Evolutionary conservation across 2,329 filamentous ascomycete genomes (phyloP).

Genomic region (Trichoderma sp.): DNA sequence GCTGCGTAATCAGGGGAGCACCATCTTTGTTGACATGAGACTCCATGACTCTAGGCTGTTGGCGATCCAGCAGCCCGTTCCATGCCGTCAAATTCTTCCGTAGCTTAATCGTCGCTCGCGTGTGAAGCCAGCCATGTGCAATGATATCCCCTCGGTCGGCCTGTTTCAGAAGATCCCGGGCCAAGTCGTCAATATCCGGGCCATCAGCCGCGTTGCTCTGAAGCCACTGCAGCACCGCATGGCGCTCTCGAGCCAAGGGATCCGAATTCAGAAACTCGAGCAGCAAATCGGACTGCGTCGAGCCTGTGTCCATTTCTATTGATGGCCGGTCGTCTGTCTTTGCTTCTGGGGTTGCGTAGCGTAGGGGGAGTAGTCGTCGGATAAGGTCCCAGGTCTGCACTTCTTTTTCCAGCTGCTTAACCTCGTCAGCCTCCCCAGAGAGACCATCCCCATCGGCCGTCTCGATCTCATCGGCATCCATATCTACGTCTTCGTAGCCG

Average conservation of each 20-base stretch:
- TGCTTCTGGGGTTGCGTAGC: slow-evolving; percentile 50
- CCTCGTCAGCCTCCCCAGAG: slow-evolving; percentile 30
- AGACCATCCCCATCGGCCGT: slow-evolving; percentile 32
- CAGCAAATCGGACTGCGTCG: slow-evolving; percentile 46
- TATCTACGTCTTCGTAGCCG: slow-evolving; percentile 51
- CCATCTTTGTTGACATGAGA: slow-evolving; percentile 60
- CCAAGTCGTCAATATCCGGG: slow-evolving; percentile 72
- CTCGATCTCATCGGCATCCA: slow-evolving; percentile 58
- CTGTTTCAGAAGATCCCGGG: slow-evolving; percentile 72
- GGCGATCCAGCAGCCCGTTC: slow-evolving; percentile 65
- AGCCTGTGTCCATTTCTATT: slow-evolving; percentile 31
- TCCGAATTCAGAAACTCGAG: slow-evolving; percentile 74
- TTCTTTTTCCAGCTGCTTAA: slow-evolving; percentile 71
- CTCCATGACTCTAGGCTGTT: slow-evolving; percentile 56
- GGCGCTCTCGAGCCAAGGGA: slow-evolving; percentile 72
- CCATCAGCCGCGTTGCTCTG: slow-evolving; percentile 72
- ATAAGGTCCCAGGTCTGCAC: slow-evolving; percentile 89
- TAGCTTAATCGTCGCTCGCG: slow-evolving; percentile 84
- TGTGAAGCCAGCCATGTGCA: slow-evolving; percentile 89
- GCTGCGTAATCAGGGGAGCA: slow-evolving; percentile 74
- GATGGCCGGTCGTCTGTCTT: slow-evolving; percentile 34
- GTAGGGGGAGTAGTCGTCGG: slow-evolving; percentile 69
- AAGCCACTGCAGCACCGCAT: slow-evolving; percentile 81
- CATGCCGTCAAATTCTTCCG: slow-evolving; percentile 77
- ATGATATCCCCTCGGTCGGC: slow-evolving; percentile 80